These are phyloP conservation scores for Boletellus ananiceps DNA, from an alignment of 768 basidiomycete species.

Conservation along the genomic window DNA sequence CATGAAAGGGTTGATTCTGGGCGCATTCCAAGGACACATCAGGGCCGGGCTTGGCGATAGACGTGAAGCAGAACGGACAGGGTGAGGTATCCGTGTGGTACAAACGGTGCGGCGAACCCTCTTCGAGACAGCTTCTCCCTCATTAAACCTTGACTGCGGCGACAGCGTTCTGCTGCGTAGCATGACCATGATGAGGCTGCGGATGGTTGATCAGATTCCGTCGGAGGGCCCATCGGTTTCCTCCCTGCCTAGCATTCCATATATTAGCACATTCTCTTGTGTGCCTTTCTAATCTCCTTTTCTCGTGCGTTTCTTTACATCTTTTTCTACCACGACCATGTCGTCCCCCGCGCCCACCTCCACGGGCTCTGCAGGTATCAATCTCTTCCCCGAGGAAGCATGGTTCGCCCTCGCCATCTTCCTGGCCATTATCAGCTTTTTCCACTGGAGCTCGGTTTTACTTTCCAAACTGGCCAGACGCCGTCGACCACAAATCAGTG, in stretches of 20 bases:
- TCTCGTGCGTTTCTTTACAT: background rate
- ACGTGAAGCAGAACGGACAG: too few species aligned
- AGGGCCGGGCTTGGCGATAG: too few species aligned
- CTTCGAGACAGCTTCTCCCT: too few species aligned
- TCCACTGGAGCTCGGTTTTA: constrained; percentile 25
- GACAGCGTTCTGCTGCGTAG: background rate
- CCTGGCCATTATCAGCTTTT: constrained; percentile 17
- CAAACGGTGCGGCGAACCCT: too few species aligned
- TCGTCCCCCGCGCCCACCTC: background rate
- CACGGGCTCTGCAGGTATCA: background rate
- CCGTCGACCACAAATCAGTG: background rate
- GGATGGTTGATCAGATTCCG: background rate
- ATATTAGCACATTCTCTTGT: background rate
- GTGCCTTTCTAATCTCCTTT: background rate
- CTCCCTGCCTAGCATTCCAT: background rate
- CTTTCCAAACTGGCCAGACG: constrained; percentile 16
- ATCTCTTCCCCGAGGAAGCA: constrained; percentile 1
- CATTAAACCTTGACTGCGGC: too few species aligned
- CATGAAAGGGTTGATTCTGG: too few species aligned
- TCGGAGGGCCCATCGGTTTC: background rate
- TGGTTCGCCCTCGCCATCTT: constrained; percentile 19
- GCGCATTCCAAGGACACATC: too few species aligned
- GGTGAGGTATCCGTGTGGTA: too few species aligned
- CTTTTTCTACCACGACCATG: background rate
- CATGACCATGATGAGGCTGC: background rate